phyloP scores from a whole-genome alignment of 2,329 filamentous ascomycete genomes.

The Pseudogymnoascus sp. region DNA sequence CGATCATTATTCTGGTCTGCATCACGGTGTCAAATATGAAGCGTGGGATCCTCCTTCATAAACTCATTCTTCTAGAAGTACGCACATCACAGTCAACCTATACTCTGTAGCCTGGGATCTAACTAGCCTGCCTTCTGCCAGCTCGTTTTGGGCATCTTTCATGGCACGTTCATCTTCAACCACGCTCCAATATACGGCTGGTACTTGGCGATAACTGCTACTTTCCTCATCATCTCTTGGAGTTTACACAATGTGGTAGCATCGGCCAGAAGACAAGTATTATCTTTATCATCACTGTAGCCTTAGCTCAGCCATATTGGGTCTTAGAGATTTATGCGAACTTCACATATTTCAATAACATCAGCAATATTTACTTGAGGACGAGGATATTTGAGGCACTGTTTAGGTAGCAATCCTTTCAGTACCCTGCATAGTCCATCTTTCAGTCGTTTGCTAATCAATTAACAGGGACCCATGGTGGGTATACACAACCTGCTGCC shows the following conservation, averaged over 20 bases:
- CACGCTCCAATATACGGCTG: slow-evolving; percentile 49
- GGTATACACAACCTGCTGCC: slow-evolving; percentile 51
- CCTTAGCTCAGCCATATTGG: not conserved
- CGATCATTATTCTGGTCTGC: slow-evolving; percentile 40
- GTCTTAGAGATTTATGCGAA: not conserved
- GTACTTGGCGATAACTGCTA: slow-evolving; percentile 54
- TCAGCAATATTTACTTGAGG: not conserved
- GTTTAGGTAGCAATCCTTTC: not conserved
- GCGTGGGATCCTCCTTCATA: slow-evolving; percentile 39
- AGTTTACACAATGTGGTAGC: not conserved
- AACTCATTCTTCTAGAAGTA: slow-evolving; percentile 43
- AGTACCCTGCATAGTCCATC: not conserved
- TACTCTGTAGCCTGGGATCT: not conserved
- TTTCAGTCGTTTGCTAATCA: slow-evolving; percentile 40
- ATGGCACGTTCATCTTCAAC: slow-evolving; percentile 53
- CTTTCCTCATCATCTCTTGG: slow-evolving; percentile 37
- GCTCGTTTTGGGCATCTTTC: slow-evolving; percentile 48
- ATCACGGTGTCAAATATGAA: slow-evolving; percentile 44
- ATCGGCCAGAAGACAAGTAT: not conserved
- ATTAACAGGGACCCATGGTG: slow-evolving; percentile 54
- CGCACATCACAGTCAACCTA: slow-evolving; percentile 1
- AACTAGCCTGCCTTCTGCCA: slow-evolving; percentile 19
- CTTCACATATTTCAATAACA: not conserved
- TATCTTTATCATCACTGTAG: not conserved
- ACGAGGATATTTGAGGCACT: not conserved